Base-by-base conservation (phyloP, 805 yeast species). In the Lipomyces yamadae region DNA sequence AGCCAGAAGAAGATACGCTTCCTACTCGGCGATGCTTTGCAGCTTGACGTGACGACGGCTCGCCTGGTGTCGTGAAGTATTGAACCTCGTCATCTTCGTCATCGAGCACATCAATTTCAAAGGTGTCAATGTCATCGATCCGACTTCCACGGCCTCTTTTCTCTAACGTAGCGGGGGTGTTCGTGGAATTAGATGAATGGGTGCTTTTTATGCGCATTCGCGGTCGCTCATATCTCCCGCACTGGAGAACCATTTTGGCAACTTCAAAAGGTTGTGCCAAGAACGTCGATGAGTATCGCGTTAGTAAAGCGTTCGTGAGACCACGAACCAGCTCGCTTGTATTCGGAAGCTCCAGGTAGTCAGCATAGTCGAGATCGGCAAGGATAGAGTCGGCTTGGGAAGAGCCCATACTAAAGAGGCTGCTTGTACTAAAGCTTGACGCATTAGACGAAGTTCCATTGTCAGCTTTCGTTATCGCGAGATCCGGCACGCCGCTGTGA, bases 241-340 rank as follows among this genome's bases (percentile, higher is more conserved):
- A 89, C 77, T 95, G 98, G 64, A 92, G 78, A 34, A 93, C 81
- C 70, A 91, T 81, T 63, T 94, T 82, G 4, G 90, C 85, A 18
- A 91, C 89, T 72, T 94, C 98, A 77, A 93, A 88, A 1, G 99
- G 98, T 77, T 95, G 98, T 24, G 91, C 84, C 7, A 90, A 75
- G 39, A 92, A 76, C 56, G 88, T 86, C 67, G 86, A 87, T 63
- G 86, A 77, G 79, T 95, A 94, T 70, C 87, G 88, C 70, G 86
- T 85, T 60, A 87, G 73, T 68, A 65, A 65, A 10, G 73, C 71
- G 34, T 59, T 61, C 15, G 70, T 57, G 6, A 67, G 58, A 4
- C 61, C 56, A 18, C 64, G 56, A 34, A 69, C 33, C 13, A 66
- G 30, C 18, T 69, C 72, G 4, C 68, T 32, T 37, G 64, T 56